These are phyloP conservation scores for Multifurca ochricompacta DNA, from an alignment of 768 basidiomycete species.

Conservation along the genomic window DNA sequence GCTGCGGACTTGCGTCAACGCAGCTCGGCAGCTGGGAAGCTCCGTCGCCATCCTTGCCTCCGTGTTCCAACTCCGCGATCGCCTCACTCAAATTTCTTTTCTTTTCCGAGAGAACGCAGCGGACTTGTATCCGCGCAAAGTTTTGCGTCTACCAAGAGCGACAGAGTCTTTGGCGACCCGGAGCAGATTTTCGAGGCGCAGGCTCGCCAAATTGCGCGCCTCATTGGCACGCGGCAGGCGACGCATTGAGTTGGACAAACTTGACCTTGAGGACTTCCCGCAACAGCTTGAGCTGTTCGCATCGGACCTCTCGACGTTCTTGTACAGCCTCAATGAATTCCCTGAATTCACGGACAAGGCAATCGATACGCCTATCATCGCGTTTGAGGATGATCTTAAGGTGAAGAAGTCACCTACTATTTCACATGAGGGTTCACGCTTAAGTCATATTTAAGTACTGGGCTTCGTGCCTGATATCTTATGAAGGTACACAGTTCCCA, in stretches of 20 bases:
- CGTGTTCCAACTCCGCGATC: conserved; percentile 60
- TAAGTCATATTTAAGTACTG: conserved; percentile 45
- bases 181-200: conserved; percentile 29
- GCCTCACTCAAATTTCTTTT: conserved; percentile 58
- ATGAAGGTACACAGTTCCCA: conserved; percentile 37
- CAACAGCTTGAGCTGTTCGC: conserved; percentile 56
- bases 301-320: conserved; percentile 55
- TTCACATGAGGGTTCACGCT: background rate
- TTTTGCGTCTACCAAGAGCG: conserved; percentile 37
- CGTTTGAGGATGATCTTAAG: conserved; percentile 63
- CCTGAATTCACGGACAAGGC: conserved; percentile 72
- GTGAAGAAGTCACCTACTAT: conserved; percentile 28
- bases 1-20: conserved; percentile 71
- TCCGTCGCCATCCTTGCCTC: conserved; percentile 73
- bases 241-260: conserved; percentile 45
- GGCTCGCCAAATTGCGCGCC: conserved; percentile 28
- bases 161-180: conserved; percentile 34
- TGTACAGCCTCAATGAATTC: conserved; percentile 67
- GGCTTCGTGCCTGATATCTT: conserved; percentile 63
- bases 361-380: conserved; percentile 55
- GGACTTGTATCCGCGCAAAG: conserved; percentile 62
- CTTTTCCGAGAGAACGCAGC: conserved; percentile 72
- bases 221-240: conserved; percentile 39
- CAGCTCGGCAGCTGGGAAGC: conserved; percentile 69
- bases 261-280: conserved; percentile 64